Evolutionary conservation across 164 flowering plant genomes (phyloP).

Genomic region (Berberis vulgaris): DNA sequence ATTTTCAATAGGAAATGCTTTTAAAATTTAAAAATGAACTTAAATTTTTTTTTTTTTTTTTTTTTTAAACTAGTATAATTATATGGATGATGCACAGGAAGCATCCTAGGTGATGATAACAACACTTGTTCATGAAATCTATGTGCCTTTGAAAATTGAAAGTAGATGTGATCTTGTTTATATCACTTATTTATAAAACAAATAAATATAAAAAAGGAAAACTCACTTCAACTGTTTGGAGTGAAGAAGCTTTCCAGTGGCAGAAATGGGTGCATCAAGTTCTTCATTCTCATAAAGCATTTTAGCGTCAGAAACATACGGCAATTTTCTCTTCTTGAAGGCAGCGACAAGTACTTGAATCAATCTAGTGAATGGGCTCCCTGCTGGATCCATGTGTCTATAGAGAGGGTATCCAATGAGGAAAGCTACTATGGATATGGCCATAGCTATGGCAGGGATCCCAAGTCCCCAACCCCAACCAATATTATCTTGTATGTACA

Average conservation of each 20-base stretch:
- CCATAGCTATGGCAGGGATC: slow-evolving; percentile 11
- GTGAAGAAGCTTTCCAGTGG: slow-evolving; percentile 13
- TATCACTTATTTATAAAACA: no score
- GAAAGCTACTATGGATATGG: slow-evolving; percentile 6
- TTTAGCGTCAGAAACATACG: slow-evolving; percentile 8
- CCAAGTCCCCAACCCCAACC: slow-evolving; percentile 19
- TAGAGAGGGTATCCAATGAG: slow-evolving; percentile 12
- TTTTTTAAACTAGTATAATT: no score
- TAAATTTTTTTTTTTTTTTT: no score
- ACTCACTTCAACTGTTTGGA: slow-evolving; percentile 13
- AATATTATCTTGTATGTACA: slow-evolving; percentile 11
- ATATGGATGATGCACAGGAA: no score
- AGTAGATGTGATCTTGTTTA: no score
- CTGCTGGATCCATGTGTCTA: slow-evolving; percentile 9
- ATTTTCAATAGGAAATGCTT: no score
- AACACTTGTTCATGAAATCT: no score
- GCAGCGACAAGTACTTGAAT: slow-evolving; percentile 12
- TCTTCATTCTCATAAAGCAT: slow-evolving; percentile 16
- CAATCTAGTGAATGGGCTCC: slow-evolving; percentile 14
- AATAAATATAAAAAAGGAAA: background rate
- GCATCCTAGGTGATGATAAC: no score
- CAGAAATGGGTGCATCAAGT: slow-evolving; percentile 15
- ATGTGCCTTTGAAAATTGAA: no score
- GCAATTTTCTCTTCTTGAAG: slow-evolving; percentile 8
- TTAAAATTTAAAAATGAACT: no score